Base-by-base conservation (phyloP, 257 asterid genomes). In the Gardenia jasminoides region DNA sequence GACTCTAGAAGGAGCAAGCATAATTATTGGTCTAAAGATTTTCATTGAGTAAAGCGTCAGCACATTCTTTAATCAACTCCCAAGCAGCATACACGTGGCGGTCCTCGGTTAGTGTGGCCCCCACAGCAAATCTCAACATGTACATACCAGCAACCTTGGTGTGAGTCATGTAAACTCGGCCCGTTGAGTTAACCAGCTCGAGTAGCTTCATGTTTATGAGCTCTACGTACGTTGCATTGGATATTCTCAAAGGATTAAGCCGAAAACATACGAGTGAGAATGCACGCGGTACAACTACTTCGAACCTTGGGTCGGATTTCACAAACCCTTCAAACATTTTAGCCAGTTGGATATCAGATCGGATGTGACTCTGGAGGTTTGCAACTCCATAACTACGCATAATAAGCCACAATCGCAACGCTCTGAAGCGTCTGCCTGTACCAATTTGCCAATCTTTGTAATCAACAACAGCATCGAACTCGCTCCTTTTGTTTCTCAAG, bases 211-310 rank as follows among this genome's bases (percentile, higher is more conserved):
- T 81, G 62, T 85, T 85, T 54, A 85, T 31, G 3, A 73, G 1
- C 16, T 82, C 82, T 15, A 6, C 7, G 24, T 69, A 31, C 7
- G 47, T 20, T 10, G 41, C 73, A 41, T 46, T 72, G 26, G 33
- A 66, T 12, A 58, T 79, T 39, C 58, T 28, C 0, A 84, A 54
- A 6, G 96, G 93, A 3, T 87, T 85, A 0, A 89, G 70, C 31
- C 97, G 83, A 82, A 92, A 92, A 75, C 97, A 92, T 0, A 92
- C 97, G n/a, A 93, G 89, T 44, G 96, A 88, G 82, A 92, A 92
- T 68, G 86, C 88, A 50, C 96, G 78, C 10, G 97, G 97, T 10
- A 91, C 94, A 59, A 92, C 87, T 26, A 92, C 84, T 81, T 92
- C 94, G 82, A 92, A 92, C 30, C 94, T 82, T 78, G 88, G 85